These are phyloP conservation scores for Posidonia oceanica DNA, from an alignment of 116 monocot species.

Conservation along the genomic window DNA sequence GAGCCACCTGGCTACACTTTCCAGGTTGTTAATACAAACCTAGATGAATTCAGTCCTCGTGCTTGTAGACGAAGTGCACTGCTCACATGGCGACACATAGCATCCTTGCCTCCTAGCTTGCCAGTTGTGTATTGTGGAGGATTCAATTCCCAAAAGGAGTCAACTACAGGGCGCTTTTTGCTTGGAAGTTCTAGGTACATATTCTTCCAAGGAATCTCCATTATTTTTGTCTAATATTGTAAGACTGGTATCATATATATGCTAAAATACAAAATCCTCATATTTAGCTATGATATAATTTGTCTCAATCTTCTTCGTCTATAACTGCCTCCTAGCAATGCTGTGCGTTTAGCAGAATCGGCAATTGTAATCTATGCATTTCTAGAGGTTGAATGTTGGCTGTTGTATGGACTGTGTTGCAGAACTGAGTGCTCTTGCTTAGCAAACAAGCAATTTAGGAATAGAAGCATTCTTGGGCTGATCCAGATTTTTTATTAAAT, in stretches of 20 bases:
- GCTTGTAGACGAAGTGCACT: constrained; percentile 85
- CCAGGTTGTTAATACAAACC: constrained; percentile 91
- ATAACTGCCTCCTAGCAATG: not conserved
- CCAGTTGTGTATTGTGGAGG: constrained; percentile 96
- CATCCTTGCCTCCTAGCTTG: constrained; percentile 82
- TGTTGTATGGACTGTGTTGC: too few relatives aligned
- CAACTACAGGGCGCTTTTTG: constrained; percentile 87
- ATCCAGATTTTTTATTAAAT: too few relatives aligned
- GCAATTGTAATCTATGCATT: too few relatives aligned
- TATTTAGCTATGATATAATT: not conserved
- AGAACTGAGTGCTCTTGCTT: too few relatives aligned
- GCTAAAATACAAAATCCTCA: not conserved
- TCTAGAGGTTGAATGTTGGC: too few relatives aligned
- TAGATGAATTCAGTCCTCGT: constrained; percentile 85
- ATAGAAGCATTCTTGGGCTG: too few relatives aligned
- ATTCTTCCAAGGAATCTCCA: not conserved
- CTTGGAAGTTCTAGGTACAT: constrained; percentile 90
- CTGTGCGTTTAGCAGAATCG: not conserved
- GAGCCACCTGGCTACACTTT: constrained; percentile 95
- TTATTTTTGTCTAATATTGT: not conserved
- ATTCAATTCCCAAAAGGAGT: constrained; percentile 91
- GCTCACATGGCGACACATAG: constrained; percentile 97
- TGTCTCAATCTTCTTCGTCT: not conserved
- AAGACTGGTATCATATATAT: not conserved
- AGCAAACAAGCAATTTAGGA: too few relatives aligned